Evolutionary conservation across 768 basidiomycete species (phyloP).

Genomic region (Candolleomyces aberdarensis): DNA sequence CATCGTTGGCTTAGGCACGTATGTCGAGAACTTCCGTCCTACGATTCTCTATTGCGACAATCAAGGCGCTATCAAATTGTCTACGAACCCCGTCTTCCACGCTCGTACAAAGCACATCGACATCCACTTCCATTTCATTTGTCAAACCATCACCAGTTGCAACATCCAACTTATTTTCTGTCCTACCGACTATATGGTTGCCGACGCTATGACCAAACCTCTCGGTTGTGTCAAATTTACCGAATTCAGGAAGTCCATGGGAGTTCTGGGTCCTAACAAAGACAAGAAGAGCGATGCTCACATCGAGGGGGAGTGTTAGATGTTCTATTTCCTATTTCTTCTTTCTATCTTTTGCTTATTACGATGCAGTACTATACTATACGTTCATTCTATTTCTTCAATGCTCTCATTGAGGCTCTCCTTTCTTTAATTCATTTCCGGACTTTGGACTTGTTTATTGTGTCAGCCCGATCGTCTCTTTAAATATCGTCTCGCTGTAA

Average conservation of each 20-base stretch:
- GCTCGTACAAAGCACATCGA: conserved; percentile 35
- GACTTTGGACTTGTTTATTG: no score
- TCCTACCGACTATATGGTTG: conserved; percentile 24
- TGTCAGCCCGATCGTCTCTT: no score
- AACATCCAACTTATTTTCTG: conserved; percentile 12
- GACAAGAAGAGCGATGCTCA: neutral
- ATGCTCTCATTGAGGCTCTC: no score
- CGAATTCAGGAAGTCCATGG: conserved; percentile 4
- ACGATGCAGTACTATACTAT: no score
- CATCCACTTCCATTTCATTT: conserved; percentile 30
- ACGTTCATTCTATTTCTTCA: no score
- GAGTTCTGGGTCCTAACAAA: neutral
- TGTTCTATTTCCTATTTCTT: no score
- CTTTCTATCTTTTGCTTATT: no score
- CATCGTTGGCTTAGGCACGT: neutral
- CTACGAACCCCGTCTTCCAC: conserved; percentile 25
- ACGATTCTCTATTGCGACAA: no score
- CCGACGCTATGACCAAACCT: conserved; percentile 16
- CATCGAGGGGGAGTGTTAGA: no score
- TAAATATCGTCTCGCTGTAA: no score
- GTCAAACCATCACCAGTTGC: no score
- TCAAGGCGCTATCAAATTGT: conserved; percentile 14
- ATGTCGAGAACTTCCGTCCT: neutral
- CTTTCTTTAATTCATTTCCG: no score
- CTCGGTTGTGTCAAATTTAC: conserved; percentile 9